These are phyloP conservation scores for Saraca asoca DNA, from an alignment of 331 rosid genomes.

Conservation along the genomic window DNA sequence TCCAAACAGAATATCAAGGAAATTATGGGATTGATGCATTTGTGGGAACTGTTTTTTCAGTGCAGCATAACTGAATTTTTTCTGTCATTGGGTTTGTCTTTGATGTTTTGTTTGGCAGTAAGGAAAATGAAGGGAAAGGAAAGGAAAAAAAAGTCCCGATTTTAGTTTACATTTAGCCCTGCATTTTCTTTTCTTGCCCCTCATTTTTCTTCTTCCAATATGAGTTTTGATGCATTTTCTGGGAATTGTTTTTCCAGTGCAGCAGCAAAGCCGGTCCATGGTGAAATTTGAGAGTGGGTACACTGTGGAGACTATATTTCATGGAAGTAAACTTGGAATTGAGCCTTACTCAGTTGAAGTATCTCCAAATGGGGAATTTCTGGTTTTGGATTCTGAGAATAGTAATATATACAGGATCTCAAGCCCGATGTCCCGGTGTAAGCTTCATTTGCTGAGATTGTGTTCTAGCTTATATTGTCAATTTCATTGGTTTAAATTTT, in stretches of 20 bases:
- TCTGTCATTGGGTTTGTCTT: background rate
- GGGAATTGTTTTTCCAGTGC: slow-evolving; percentile 51
- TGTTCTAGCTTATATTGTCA: background rate
- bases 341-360: slow-evolving; percentile 81
- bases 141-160: too few species aligned
- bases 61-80: slow-evolving; percentile 16
- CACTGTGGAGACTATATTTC: slow-evolving; percentile 84
- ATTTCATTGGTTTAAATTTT: background rate
- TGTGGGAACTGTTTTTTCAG: too few species aligned
- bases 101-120: too few species aligned
- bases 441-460: slow-evolving; percentile 38
- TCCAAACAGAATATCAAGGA: too few species aligned
- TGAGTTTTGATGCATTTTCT: too few species aligned
- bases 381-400: slow-evolving; percentile 87
- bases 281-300: slow-evolving; percentile 92
- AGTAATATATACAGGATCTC: slow-evolving; percentile 86
- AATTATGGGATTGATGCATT: too few species aligned
- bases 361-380: slow-evolving; percentile 71
- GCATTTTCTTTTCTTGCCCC: too few species aligned
- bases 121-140: too few species aligned
- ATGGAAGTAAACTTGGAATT: slow-evolving; percentile 89
- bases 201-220: too few species aligned
- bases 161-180: too few species aligned
- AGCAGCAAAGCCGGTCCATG: slow-evolving; percentile 66
- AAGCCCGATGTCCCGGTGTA: slow-evolving; percentile 71